Conservation (phyloP, 2,329 filamentous ascomycete genomes). For the Nothophoma quercina region DNA sequence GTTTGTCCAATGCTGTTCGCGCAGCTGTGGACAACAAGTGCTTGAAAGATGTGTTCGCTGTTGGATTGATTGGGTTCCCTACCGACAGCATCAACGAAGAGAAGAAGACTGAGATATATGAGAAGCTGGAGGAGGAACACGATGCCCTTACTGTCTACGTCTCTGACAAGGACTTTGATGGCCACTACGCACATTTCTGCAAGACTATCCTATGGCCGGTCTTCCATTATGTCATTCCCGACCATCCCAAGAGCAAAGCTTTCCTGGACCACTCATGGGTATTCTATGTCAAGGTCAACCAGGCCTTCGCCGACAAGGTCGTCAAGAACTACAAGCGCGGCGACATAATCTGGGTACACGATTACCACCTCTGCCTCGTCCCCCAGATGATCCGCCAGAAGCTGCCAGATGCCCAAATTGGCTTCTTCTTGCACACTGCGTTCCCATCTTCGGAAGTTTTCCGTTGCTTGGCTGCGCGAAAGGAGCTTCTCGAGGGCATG, state of each 20-base stretch:
- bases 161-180: slow-evolving; percentile 90
- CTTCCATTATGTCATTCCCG: slow-evolving; percentile 97
- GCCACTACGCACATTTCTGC: slow-evolving; percentile 95
- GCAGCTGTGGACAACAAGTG: slow-evolving; percentile 75
- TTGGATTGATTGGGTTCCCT: slow-evolving; percentile 92
- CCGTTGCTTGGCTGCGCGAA: slow-evolving; percentile 85
- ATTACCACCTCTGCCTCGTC: slow-evolving; percentile 91
- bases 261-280: slow-evolving; percentile 98
- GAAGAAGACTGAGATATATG: slow-evolving; percentile 83
- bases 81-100: slow-evolving; percentile 82
- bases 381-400: slow-evolving; percentile 89
- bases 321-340: slow-evolving; percentile 91
- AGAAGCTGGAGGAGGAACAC: slow-evolving; percentile 79
- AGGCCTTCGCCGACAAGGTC: slow-evolving; percentile 90
- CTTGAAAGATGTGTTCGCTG: slow-evolving; percentile 81
- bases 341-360: slow-evolving; percentile 93
- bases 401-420: slow-evolving; percentile 91
- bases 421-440: slow-evolving; percentile 93
- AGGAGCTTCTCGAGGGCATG: slow-evolving; percentile 88
- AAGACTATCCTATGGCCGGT: slow-evolving; percentile 98
- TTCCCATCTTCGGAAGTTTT: slow-evolving; percentile 98
- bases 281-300: slow-evolving; percentile 91
- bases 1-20: slow-evolving; percentile 85
- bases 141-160: slow-evolving; percentile 85
- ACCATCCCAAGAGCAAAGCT: slow-evolving; percentile 97